A percentile compares a stretch with the other conserved stretches of the same genome.
Evolutionary conservation across 2,329 filamentous ascomycete genomes (phyloP).

Genomic region (Leptodontidium sp.): DNA sequence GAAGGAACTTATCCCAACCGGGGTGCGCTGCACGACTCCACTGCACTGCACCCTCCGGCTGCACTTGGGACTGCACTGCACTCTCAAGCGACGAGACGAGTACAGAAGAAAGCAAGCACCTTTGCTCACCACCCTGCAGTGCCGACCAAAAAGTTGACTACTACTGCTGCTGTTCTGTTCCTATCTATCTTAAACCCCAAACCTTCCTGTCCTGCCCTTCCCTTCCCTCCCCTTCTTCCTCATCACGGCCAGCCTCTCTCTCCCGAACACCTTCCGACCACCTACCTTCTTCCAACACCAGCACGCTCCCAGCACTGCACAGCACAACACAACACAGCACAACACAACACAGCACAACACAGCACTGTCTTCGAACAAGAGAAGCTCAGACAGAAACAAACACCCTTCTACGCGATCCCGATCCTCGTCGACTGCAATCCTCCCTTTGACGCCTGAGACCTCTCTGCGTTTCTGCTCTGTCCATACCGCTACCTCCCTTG

Average conservation of each 20-base stretch:
- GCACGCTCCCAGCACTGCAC: neutral
- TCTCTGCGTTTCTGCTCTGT: constrained; percentile 20
- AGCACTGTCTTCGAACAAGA: neutral
- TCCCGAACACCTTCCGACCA: neutral
- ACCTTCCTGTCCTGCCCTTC: neutral
- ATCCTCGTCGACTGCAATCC: neutral
- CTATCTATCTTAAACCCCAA: constrained; percentile 12
- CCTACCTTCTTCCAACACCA: neutral
- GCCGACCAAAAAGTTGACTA: neutral
- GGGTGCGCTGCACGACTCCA: neutral
- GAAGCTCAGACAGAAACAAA: constrained; percentile 9
- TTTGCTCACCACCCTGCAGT: neutral
- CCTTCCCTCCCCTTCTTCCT: neutral
- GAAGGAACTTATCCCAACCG: neutral
- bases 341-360: neutral
- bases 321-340: neutral
- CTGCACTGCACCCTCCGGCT: too few species aligned
- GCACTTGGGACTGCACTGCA: neutral
- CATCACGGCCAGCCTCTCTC: neutral
- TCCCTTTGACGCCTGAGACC: constrained; percentile 4
- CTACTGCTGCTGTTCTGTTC: neutral
- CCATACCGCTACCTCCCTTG: constrained; percentile 21
- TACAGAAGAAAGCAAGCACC: constrained; percentile 14
- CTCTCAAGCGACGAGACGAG: neutral
- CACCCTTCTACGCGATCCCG: neutral